phyloP scores from a whole-genome alignment of 139 green algal genomes.

The Chlamydomonas sphaeroides region DNA sequence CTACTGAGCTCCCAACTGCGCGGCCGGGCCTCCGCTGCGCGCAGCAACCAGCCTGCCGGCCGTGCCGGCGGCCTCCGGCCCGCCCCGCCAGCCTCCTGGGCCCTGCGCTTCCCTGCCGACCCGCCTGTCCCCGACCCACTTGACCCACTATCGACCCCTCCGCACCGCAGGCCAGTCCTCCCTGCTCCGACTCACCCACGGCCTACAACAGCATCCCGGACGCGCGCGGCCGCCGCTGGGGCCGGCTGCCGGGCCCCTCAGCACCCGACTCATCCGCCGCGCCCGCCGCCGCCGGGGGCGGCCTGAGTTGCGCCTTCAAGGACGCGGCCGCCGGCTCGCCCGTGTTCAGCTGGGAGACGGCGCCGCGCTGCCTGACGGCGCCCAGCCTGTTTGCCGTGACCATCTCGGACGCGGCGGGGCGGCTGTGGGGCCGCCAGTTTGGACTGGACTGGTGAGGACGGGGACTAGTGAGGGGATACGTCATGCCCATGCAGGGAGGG shows the following conservation, averaged over 20 bases:
- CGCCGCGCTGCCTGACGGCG: conserved; percentile 26
- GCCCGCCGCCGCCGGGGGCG: neutral
- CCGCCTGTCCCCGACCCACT: neutral
- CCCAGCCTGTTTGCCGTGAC: neutral
- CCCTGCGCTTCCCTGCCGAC: too few relatives aligned
- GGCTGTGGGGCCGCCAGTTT: conserved; percentile 21
- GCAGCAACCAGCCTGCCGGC: too few relatives aligned
- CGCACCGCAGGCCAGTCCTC: conserved; percentile 12
- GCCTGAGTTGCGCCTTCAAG: conserved; percentile 37
- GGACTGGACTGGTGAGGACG: too few relatives aligned
- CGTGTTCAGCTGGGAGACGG: conserved; percentile 37
- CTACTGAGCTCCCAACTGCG: too few relatives aligned
- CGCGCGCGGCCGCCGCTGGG: conserved; percentile 1
- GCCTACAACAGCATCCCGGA: conserved; percentile 26
- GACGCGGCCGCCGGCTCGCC: neutral
- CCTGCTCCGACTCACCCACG: neutral
- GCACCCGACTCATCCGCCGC: neutral
- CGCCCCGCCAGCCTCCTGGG: too few relatives aligned
- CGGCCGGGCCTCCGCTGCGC: too few relatives aligned
- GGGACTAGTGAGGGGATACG: too few relatives aligned
- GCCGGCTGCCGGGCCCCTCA: neutral
- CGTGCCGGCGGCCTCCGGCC: too few relatives aligned
- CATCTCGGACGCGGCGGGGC: neutral
- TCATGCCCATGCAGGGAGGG: too few relatives aligned
- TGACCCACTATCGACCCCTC: too few relatives aligned